Evolutionary conservation across 2,329 filamentous ascomycete species (phyloP).

Genomic region (Colletotrichum eremochloae): DNA sequence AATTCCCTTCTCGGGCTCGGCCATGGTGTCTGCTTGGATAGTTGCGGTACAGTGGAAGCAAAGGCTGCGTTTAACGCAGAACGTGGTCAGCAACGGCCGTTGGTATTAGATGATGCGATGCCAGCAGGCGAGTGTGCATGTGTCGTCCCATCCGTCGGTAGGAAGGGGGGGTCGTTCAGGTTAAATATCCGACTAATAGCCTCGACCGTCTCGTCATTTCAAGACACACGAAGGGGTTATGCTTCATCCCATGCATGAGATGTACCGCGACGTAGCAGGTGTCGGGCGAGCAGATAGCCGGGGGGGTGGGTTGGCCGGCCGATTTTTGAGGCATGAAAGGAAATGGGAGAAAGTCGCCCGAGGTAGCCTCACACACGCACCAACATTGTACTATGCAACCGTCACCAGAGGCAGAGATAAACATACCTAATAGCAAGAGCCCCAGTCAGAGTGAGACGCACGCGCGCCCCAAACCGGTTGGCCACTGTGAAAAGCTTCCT

Average conservation of each 20-base stretch:
- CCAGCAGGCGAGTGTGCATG: background rate
- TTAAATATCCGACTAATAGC: slow-evolving; percentile 16
- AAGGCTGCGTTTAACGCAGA: background rate
- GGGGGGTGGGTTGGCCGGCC: slow-evolving; percentile 1
- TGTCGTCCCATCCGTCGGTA: background rate
- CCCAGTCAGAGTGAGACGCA: slow-evolving; percentile 15
- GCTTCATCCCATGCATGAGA: slow-evolving; percentile 4
- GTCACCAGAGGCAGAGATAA: background rate
- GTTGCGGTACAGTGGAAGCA: background rate
- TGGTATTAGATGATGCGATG: slow-evolving; percentile 2
- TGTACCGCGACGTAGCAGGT: slow-evolving; percentile 13
- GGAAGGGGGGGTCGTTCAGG: background rate
- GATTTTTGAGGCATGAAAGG: too few relatives aligned
- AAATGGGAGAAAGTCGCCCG: background rate
- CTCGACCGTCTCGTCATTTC: background rate
- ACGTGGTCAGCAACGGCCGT: background rate
- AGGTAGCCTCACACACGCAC: background rate
- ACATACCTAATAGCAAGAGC: background rate
- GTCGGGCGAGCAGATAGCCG: background rate
- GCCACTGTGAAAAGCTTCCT: background rate
- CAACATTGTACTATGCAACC: background rate
- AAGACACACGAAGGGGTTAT: background rate
- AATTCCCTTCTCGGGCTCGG: slow-evolving; percentile 13
- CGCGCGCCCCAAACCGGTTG: slow-evolving; percentile 7
- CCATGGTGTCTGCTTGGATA: background rate